Evolutionary conservation across 352 stramenopile genomes (phyloP).

Genomic region (Thalassiosira hispida): DNA sequence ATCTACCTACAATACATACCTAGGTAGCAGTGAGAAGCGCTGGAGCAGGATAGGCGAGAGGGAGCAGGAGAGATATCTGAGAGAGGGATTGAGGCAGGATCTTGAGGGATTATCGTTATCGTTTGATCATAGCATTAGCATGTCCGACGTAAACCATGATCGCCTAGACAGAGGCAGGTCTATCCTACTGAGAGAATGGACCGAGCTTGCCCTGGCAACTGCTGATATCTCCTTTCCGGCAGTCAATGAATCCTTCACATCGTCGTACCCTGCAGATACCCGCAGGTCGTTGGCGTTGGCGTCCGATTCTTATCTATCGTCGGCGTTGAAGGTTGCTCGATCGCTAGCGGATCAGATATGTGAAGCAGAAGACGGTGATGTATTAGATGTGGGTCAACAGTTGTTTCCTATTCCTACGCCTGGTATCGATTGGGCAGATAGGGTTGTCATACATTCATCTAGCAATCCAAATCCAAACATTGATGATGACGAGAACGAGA

Average conservation of each 20-base stretch:
- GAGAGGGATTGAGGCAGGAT: no score
- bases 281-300: background rate
- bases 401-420: background rate
- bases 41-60: no score
- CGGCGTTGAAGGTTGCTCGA: conserved; percentile 9
- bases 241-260: conserved; percentile 1
- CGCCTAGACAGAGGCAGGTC: background rate
- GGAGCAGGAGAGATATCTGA: no score
- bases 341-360: conserved; percentile 14
- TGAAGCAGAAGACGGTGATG: conserved; percentile 2
- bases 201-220: background rate
- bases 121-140: no score
- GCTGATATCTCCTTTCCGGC: background rate
- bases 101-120: no score
- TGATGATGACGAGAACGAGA: background rate
- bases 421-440: conserved; percentile 2
- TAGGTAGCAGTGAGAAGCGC: no score
- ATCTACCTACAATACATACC: no score
- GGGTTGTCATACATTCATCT: conserved; percentile 5
- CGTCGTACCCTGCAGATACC: background rate
- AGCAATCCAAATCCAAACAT: background rate
- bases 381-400: background rate
- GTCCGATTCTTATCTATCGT: background rate
- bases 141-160: no score
- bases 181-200: conserved; percentile 14